These are phyloP conservation scores for Oryza glaberrima DNA, from an alignment of 176 grass and related monocot genomes.

Conservation along the genomic window DNA sequence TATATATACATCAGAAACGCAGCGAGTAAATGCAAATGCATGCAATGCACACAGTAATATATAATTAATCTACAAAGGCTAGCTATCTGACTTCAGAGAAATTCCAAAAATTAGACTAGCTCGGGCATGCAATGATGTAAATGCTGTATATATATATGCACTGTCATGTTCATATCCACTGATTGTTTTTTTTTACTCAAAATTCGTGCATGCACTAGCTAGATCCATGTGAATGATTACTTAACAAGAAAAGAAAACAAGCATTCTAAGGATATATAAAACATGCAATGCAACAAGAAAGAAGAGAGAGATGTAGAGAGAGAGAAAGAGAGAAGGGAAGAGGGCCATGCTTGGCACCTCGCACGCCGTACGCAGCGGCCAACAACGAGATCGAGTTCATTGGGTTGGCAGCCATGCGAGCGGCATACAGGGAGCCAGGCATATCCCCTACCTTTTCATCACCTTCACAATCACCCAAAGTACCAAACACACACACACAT, in stretches of 20 bases:
- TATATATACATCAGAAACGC: neutral
- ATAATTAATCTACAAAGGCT: neutral
- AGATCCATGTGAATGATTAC: neutral
- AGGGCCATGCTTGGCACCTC: conserved; percentile 67
- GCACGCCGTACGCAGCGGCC: conserved; percentile 66
- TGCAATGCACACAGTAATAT: neutral
- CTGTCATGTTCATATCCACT: neutral
- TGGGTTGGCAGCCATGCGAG: conserved; percentile 46
- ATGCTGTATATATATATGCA: neutral
- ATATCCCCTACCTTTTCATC: conserved; percentile 51
- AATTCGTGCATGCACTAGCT: neutral
- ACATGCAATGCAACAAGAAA: neutral
- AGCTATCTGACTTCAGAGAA: neutral
- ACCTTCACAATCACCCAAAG: neutral
- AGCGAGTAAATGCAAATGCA: neutral
- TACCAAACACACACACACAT: neutral
- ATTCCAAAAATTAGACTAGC: neutral
- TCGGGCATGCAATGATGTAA: neutral
- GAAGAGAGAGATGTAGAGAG: conserved; percentile 16
- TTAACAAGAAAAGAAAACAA: neutral
- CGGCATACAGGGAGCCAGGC: conserved; percentile 85
- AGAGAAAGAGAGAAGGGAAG: conserved; percentile 40
- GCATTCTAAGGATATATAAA: neutral
- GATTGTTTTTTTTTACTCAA: neutral
- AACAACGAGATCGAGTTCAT: conserved; percentile 5